These are phyloP conservation scores for Fusarium penzigii DNA, from an alignment of 2,329 filamentous ascomycete species.

Conservation along the genomic window DNA sequence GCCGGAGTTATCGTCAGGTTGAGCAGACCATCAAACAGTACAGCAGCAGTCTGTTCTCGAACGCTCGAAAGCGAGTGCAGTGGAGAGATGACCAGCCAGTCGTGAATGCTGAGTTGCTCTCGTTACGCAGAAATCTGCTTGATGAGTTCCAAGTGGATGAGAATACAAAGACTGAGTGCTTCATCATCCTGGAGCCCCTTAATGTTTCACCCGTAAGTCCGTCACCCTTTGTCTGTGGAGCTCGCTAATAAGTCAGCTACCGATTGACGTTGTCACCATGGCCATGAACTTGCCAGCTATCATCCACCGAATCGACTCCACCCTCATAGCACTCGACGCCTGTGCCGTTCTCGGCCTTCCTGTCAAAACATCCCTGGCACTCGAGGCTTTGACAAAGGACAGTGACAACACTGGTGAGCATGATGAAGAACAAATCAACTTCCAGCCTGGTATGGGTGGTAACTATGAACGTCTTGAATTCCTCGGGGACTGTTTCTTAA, in stretches of 20 bases:
- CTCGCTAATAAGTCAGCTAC: slow-evolving; percentile 52
- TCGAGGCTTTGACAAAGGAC: slow-evolving; percentile 93
- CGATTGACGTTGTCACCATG: slow-evolving; percentile 69
- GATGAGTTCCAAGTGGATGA: slow-evolving; percentile 63
- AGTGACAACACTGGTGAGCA: slow-evolving; percentile 81
- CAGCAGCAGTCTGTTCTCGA: slow-evolving; percentile 73
- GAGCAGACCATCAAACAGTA: slow-evolving; percentile 76
- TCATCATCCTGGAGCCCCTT: slow-evolving; percentile 75
- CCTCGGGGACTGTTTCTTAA: slow-evolving; percentile 89
- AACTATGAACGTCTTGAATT: slow-evolving; percentile 97
- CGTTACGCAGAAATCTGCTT: slow-evolving; percentile 80
- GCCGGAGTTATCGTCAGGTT: slow-evolving; percentile 42
- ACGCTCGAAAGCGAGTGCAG: slow-evolving; percentile 48
- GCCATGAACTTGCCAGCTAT: slow-evolving; percentile 79
- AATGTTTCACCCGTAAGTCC: slow-evolving; percentile 70
- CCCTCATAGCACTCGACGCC: slow-evolving; percentile 77
- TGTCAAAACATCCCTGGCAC: slow-evolving; percentile 67
- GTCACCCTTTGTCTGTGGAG: rapidly evolving
- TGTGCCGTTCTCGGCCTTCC: slow-evolving; percentile 64
- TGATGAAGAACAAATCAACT: slow-evolving; percentile 65
- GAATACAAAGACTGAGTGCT: slow-evolving; percentile 51
- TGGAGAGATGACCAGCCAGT: slow-evolving; percentile 79
- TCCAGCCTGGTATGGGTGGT: slow-evolving; percentile 83
- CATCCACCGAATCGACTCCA: slow-evolving; percentile 79
- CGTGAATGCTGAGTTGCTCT: slow-evolving; percentile 70